Evolutionary conservation across 352 stramenopile species (phyloP), one percentile per base, ranked within the genome.

Genomic region (Hyaloperonospora arabidopsidis): DNA sequence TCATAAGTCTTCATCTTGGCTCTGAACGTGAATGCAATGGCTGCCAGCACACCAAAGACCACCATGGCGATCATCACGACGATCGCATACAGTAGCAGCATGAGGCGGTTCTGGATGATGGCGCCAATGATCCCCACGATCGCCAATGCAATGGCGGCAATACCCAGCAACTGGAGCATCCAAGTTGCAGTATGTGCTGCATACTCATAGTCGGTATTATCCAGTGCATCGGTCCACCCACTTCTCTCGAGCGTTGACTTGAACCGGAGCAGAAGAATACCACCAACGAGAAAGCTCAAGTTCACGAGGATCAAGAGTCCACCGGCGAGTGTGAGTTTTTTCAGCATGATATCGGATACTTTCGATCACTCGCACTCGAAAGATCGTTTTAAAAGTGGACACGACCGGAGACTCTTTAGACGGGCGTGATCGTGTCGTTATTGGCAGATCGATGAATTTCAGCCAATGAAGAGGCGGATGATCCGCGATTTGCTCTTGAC

Each of bases 241-340:
- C 74, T 86, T 49, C 49, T 68, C 38, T 84, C 67, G 32, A 92
- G 65, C 5, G 65, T 71, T 36, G 40, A 52, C 18, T 72, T 68
- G 56, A 90, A 89, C 22, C 68, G 76, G 49, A 94, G 68, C 25
- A 94, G 59, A 52, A 92, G 28, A 18, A 59, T 69, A 35, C 84
- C 84, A 0, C 68, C 76, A 14, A 66, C 63, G 23, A 94, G 56
- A 50, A 94, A 91, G 29, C 68, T 67, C 21, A 86, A 59, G 63
- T 93, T 94, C 51, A 92, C 68, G 17, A 88, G 47, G 49, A 93
- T 68, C 63, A 93, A 70, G 45, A 90, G 59, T 43, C 68, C 65
- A 14, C 67, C 74, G 23, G 80, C 76, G 1, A 65, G 18, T 11
- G 77, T 80, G 45, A 85, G 41, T 17, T 50, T 54, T 8, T 32